phyloP scores from a whole-genome alignment of 805 yeast species.

The Lachancea sp. region DNA sequence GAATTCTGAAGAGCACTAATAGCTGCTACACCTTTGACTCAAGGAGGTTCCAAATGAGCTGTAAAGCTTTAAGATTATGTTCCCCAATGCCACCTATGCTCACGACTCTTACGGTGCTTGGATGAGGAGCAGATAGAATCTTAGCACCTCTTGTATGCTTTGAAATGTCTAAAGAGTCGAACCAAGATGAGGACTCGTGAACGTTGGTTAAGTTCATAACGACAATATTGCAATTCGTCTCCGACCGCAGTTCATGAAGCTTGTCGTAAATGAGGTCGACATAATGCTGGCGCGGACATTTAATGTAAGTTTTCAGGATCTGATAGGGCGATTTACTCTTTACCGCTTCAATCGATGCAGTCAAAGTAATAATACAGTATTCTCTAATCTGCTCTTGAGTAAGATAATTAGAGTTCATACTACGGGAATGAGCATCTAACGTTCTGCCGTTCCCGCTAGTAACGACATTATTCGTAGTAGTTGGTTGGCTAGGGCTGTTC shows the following conservation, averaged over 20 bases:
- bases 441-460: neutral
- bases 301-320: slow-evolving; percentile 30
- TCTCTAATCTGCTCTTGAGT: slow-evolving; percentile 29
- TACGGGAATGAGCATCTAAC: slow-evolving; percentile 5
- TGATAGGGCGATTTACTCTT: slow-evolving; percentile 28
- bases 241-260: slow-evolving; percentile 28
- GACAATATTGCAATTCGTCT: slow-evolving; percentile 32
- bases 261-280: slow-evolving; percentile 25
- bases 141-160: slow-evolving; percentile 17
- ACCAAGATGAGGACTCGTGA: slow-evolving; percentile 32
- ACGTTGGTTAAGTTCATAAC: slow-evolving; percentile 30
- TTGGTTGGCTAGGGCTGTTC: neutral
- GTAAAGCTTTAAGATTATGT: slow-evolving; percentile 26
- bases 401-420: slow-evolving; percentile 17
- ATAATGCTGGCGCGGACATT: slow-evolving; percentile 29
- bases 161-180: slow-evolving; percentile 20
- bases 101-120: slow-evolving; percentile 28
- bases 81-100: slow-evolving; percentile 33
- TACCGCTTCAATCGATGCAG: slow-evolving; percentile 24
- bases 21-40: neutral
- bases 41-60: slow-evolving; percentile 13
- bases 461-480: neutral
- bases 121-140: slow-evolving; percentile 24
- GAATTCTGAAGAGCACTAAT: neutral
- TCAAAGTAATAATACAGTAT: slow-evolving; percentile 26